Percentiles rank a stretch among this genome's conserved stretches.
These are phyloP conservation scores for Raddia guianensis DNA, from an alignment of 176 grass and related monocot genomes.

Conservation along the genomic window DNA sequence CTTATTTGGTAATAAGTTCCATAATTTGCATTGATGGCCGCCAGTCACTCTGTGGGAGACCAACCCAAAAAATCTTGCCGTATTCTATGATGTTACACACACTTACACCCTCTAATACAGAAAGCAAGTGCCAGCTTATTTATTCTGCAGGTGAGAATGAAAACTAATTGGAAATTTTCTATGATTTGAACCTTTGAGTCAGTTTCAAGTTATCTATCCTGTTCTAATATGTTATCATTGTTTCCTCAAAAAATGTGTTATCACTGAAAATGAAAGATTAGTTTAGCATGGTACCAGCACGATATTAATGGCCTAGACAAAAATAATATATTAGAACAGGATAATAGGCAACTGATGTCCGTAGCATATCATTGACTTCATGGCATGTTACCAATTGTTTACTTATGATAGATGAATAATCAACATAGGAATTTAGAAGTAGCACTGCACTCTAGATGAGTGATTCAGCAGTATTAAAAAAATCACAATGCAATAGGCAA, in stretches of 20 bases:
- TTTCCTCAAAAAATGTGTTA: background rate
- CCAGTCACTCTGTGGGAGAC: background rate
- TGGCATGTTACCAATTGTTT: background rate
- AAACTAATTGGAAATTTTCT: background rate
- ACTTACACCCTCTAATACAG: background rate
- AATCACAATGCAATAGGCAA: background rate
- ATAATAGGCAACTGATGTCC: background rate
- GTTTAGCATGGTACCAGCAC: background rate
- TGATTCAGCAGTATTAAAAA: background rate
- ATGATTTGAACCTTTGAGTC: background rate
- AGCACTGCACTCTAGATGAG: background rate
- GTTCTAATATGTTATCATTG: background rate
- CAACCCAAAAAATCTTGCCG: background rate
- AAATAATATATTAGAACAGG: background rate
- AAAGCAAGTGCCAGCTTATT: background rate
- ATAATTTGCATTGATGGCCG: background rate
- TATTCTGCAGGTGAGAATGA: constrained; percentile 8
- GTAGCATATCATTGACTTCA: background rate
- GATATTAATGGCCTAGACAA: background rate
- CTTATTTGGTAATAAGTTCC: background rate
- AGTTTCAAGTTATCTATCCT: background rate
- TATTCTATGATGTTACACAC: background rate
- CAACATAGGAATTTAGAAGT: background rate
- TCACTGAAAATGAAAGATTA: background rate
- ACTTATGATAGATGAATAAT: background rate